phyloP scores from a whole-genome alignment of 1,284 basidiomycete genomes.

The Ustilago shanxiensis region DNA sequence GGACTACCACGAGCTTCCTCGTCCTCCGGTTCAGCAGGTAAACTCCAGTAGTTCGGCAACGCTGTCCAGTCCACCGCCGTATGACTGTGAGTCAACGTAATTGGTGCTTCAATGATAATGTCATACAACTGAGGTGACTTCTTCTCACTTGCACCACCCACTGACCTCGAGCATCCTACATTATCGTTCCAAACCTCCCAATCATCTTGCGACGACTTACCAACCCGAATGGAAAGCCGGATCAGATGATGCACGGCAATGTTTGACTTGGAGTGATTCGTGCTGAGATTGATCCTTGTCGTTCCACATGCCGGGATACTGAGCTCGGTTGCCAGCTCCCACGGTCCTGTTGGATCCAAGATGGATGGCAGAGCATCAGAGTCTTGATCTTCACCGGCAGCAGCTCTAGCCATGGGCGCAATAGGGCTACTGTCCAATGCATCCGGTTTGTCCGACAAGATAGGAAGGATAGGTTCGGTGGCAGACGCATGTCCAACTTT shows the following conservation, averaged over 20 bases:
- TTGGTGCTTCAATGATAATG: conserved; percentile 86
- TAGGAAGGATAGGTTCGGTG: conserved; percentile 78
- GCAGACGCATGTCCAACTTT: conserved; percentile 74
- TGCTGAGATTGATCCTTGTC: conserved; percentile 80
- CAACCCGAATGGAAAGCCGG: conserved; percentile 86
- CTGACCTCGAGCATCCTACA: conserved; percentile 5
- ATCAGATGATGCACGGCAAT: conserved; percentile 83
- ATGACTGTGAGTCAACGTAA: conserved; percentile 72
- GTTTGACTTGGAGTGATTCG: conserved; percentile 84
- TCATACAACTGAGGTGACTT: conserved; percentile 75
- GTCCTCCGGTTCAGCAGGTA: conserved; percentile 37
- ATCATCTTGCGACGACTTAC: conserved; percentile 71
- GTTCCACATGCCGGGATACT: conserved; percentile 64
- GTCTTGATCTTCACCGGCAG: conserved; percentile 50
- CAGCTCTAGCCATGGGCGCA: conserved; percentile 63
- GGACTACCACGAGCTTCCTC: conserved; percentile 8
- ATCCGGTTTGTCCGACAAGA: conserved; percentile 73
- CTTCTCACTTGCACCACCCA: conserved; percentile 10
- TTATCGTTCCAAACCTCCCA: conserved; percentile 17
- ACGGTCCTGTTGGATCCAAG: conserved; percentile 74
- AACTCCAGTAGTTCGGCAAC: conserved; percentile 63
- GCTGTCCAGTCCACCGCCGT: conserved; percentile 64
- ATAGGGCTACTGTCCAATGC: conserved; percentile 72
- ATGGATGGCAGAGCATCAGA: conserved; percentile 64
- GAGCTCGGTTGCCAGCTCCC: conserved; percentile 72